phyloP scores from a whole-genome alignment of 495 filamentous ascomycete genomes.

The Pseudotulostoma volvatum region DNA sequence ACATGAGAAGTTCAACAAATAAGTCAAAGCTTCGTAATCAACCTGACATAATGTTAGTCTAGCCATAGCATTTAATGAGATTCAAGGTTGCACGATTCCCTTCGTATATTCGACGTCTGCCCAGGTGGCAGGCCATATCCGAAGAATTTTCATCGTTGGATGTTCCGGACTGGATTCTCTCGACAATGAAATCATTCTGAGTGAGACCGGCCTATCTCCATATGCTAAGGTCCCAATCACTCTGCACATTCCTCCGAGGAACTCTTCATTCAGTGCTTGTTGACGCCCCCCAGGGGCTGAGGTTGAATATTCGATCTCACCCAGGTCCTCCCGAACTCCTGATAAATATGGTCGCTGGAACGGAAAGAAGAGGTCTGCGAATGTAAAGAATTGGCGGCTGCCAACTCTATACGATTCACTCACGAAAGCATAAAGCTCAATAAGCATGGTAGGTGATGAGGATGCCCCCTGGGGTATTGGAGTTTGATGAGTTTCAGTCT shows the following conservation, averaged over 20 bases:
- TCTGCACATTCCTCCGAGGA: not conserved
- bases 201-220: not conserved
- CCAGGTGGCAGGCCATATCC: not conserved
- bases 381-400: not conserved
- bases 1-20: too few relatives aligned
- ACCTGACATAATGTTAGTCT: constrained; percentile 4
- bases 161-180: not conserved
- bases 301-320: not conserved
- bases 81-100: not conserved
- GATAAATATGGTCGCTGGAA: not conserved
- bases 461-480: too few relatives aligned
- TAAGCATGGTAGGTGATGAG: too few relatives aligned
- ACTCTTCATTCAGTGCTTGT: not conserved
- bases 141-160: not conserved
- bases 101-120: not conserved
- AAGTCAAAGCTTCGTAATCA: too few relatives aligned
- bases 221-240: not conserved
- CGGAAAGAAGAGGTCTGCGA: not conserved
- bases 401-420: not conserved
- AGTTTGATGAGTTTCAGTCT: not conserved
- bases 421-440: not conserved
- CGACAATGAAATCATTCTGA: not conserved
- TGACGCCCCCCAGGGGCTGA: not conserved
- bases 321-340: not conserved
- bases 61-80: not conserved